phyloP scores from a whole-genome alignment of 2,329 filamentous ascomycete species.

The Colletotrichum sp. region DNA sequence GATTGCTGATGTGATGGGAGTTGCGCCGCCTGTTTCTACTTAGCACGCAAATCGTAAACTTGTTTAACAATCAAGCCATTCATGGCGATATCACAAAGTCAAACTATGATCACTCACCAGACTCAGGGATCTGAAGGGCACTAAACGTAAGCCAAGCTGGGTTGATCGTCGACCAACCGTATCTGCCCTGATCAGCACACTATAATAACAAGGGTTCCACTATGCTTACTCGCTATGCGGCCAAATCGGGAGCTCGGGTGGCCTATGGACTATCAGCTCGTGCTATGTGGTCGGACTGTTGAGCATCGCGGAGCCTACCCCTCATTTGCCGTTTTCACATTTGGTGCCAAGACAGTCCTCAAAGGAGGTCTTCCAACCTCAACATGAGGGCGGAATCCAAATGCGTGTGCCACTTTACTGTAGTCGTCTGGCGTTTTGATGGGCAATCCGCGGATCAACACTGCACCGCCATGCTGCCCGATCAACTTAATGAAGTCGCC shows the following conservation, averaged over 20 bases:
- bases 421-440: constrained; percentile 36
- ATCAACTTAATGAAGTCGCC: constrained; percentile 29
- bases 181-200: constrained; percentile 9
- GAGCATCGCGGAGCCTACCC: constrained; percentile 25
- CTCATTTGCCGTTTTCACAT: constrained; percentile 41
- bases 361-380: constrained; percentile 38
- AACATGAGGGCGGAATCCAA: constrained; percentile 35
- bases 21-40: constrained; percentile 32
- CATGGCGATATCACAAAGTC: background rate
- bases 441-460: constrained; percentile 35
- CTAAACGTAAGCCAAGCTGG: constrained; percentile 39
- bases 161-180: constrained; percentile 41
- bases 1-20: constrained; percentile 36
- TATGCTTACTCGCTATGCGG: constrained; percentile 34
- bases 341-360: constrained; percentile 34
- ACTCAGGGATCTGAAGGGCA: constrained; percentile 19
- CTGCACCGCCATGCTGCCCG: constrained; percentile 34
- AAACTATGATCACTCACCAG: constrained; percentile 30
- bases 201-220: background rate
- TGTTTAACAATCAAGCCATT: background rate
- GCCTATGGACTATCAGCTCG: constrained; percentile 7
- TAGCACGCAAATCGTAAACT: background rate
- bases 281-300: background rate
- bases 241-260: constrained; percentile 42
- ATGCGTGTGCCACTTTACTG: constrained; percentile 36